Percentiles rank a stretch among this genome's conserved stretches.
phyloP scores from a whole-genome alignment of 1,284 basidiomycete species.

The Stereum hirsutum region DNA sequence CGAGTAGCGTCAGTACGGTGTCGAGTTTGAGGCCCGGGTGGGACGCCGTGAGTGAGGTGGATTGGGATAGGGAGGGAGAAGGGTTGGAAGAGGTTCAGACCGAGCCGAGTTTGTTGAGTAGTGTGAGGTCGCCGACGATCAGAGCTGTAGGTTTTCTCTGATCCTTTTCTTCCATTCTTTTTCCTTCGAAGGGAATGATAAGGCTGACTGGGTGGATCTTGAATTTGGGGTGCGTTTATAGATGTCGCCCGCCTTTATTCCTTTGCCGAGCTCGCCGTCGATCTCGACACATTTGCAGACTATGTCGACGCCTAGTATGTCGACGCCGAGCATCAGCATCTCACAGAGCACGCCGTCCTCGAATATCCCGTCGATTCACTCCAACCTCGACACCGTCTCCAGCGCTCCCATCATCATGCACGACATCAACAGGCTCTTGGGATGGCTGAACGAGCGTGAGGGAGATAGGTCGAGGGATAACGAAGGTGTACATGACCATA shows the following conservation, averaged over 20 bases:
- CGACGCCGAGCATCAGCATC: conserved; percentile 46
- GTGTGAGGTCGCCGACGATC: conserved; percentile 16
- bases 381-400: conserved; percentile 41
- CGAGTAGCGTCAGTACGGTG: conserved; percentile 30
- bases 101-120: conserved; percentile 46
- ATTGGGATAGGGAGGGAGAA: no score
- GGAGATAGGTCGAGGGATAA: conserved; percentile 48
- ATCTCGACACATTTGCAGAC: no score
- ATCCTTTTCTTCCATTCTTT: neutral
- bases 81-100: conserved; percentile 30
- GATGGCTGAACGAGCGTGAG: conserved; percentile 56
- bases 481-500: conserved; percentile 47
- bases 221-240: conserved; percentile 9
- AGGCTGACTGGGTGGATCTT: no score
- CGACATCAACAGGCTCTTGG: conserved; percentile 60
- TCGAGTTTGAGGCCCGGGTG: conserved; percentile 21
- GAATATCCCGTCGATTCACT: conserved; percentile 46
- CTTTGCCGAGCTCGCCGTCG: conserved; percentile 27
- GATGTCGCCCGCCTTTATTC: conserved; percentile 23
- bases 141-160: conserved; percentile 25
- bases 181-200: neutral
- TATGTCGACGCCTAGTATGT: conserved; percentile 27
- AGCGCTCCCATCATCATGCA: conserved; percentile 40
- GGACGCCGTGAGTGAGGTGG: no score
- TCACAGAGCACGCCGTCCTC: conserved; percentile 59